A percentile compares a stretch with the other conserved stretches of the same genome.
Evolutionary conservation across 441 rosid species (phyloP).

Genomic region (Erodium texanum): DNA sequence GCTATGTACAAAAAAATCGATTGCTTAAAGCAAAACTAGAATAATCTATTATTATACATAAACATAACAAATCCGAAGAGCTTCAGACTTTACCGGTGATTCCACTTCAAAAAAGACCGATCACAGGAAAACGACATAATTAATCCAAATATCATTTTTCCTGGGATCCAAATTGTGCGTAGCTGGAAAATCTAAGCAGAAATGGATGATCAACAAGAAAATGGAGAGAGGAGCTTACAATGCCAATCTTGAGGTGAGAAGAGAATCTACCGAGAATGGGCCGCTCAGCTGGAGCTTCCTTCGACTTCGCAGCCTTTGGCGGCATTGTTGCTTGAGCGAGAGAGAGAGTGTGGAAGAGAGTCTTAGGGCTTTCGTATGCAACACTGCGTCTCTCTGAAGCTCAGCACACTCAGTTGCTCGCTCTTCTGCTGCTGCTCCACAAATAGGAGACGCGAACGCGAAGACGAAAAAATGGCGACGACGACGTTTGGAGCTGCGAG

Average conservation of each 20-base stretch:
- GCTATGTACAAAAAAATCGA: no score
- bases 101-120: not conserved
- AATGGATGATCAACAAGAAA: not conserved
- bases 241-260: conserved; percentile 98
- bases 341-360: not conserved
- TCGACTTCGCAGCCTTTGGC: conserved; percentile 79
- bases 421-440: not conserved
- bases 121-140: not conserved
- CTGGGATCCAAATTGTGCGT: not conserved
- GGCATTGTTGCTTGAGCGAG: conserved; percentile 44
- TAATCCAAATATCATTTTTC: not conserved
- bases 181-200: not conserved
- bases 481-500: not conserved
- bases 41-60: not conserved
- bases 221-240: conserved; percentile 34
- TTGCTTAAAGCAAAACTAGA: not conserved
- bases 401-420: no score
- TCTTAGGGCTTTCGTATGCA: not conserved
- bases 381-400: not conserved
- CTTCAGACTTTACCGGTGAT: not conserved
- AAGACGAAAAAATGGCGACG: not conserved
- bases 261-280: conserved; percentile 98
- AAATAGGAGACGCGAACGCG: not conserved
- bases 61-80: not conserved
- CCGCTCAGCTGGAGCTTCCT: conserved; percentile 84